Evolutionary conservation across 2,329 filamentous ascomycete species (phyloP).

Genomic region (Penicillium sp.): DNA sequence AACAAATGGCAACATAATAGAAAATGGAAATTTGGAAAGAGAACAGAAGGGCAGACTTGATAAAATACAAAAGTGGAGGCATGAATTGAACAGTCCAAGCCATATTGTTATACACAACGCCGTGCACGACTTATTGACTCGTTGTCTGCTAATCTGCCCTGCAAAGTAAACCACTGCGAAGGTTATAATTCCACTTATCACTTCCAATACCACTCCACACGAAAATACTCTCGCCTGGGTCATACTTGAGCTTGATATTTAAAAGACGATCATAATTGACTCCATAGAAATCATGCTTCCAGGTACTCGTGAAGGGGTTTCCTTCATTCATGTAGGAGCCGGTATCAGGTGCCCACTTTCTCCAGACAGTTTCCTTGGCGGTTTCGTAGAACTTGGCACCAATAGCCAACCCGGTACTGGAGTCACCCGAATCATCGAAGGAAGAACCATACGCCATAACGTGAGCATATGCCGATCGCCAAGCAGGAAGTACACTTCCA

Average conservation of each 20-base stretch:
- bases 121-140: too few species aligned
- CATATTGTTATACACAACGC: too few species aligned
- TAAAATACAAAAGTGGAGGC: too few species aligned
- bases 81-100: too few species aligned
- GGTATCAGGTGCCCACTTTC: constrained; percentile 27
- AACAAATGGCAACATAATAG: not conserved
- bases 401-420: not conserved
- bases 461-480: constrained; percentile 40
- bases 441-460: constrained; percentile 31
- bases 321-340: constrained; percentile 34
- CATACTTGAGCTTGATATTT: constrained; percentile 33
- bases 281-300: constrained; percentile 32
- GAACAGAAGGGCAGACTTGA: too few species aligned
- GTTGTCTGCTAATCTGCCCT: too few species aligned
- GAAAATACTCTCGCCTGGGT: constrained; percentile 27
- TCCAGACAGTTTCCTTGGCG: constrained; percentile 26
- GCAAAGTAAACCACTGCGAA: constrained; percentile 23
- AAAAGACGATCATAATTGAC: constrained; percentile 32
- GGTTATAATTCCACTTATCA: constrained; percentile 27
- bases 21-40: not conserved
- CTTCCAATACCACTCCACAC: constrained; percentile 23
- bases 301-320: constrained; percentile 18
- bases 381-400: constrained; percentile 16
- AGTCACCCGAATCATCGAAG: constrained; percentile 11
- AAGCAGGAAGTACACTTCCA: constrained; percentile 32